Evolutionary conservation across 352 stramenopile species (phyloP).

Genomic region (Phytopythium boreale): DNA sequence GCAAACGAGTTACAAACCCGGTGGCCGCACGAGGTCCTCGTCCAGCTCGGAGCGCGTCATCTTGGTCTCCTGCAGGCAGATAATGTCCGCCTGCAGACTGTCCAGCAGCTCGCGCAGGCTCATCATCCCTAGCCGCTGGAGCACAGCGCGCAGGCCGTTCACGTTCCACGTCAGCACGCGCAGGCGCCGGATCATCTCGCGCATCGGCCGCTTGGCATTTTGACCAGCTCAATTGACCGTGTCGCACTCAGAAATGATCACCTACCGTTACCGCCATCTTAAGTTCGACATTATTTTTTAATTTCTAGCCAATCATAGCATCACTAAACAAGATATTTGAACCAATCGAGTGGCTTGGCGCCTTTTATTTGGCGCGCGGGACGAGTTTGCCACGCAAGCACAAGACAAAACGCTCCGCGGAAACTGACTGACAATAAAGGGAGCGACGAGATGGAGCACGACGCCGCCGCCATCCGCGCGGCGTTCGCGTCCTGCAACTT

Average conservation of each 20-base stretch:
- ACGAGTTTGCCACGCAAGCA: slow-evolving; percentile 8
- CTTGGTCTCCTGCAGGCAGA: slow-evolving; percentile 88
- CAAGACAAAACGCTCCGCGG: neutral
- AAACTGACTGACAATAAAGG: neutral
- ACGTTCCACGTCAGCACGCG: slow-evolving; percentile 85
- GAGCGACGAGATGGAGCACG: slow-evolving; percentile 39
- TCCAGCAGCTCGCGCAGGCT: slow-evolving; percentile 51
- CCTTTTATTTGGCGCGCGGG: neutral
- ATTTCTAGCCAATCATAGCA: neutral
- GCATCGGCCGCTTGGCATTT: neutral
- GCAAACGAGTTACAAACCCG: slow-evolving; percentile 13
- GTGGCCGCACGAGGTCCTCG: slow-evolving; percentile 63
- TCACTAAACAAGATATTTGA: neutral
- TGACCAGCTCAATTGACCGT: neutral
- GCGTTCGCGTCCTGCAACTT: slow-evolving; percentile 75
- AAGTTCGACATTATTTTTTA: neutral
- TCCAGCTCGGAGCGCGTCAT: slow-evolving; percentile 80
- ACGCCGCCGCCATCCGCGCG: slow-evolving; percentile 55
- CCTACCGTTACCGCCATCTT: neutral
- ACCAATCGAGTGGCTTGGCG: neutral
- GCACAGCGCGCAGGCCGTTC: slow-evolving; percentile 76
- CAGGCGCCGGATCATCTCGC: slow-evolving; percentile 17
- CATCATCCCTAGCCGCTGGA: slow-evolving; percentile 49
- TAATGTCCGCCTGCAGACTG: slow-evolving; percentile 57
- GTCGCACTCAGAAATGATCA: neutral